Percentiles rank a stretch among this genome's conserved stretches.
phyloP scores from a whole-genome alignment of 2,329 filamentous ascomycete genomes.

The Rutstroemia sp. region DNA sequence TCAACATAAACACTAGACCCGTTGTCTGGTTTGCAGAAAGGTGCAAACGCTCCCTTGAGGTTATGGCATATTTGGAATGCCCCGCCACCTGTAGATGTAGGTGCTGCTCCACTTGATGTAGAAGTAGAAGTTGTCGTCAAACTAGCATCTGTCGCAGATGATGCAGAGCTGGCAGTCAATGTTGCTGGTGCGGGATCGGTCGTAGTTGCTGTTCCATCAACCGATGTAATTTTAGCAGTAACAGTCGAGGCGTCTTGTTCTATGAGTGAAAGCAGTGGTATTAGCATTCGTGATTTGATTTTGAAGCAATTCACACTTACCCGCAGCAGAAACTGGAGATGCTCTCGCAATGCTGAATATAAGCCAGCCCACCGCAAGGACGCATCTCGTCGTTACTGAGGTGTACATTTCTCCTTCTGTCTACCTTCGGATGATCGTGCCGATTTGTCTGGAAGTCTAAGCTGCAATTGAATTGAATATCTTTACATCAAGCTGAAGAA shows the following conservation, averaged over 20 bases:
- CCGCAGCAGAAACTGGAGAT: background rate
- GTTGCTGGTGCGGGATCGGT: conserved; percentile 17
- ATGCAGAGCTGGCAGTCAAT: conserved; percentile 13
- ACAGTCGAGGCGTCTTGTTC: conserved; percentile 16
- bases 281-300: background rate
- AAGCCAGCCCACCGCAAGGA: background rate
- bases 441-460: too few species aligned
- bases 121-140: conserved; percentile 7
- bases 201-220: conserved; percentile 20
- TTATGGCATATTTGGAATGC: conserved; percentile 27
- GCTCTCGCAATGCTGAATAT: background rate
- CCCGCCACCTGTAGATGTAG: conserved; percentile 20
- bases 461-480: too few species aligned
- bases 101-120: conserved; percentile 8
- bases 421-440: too few species aligned
- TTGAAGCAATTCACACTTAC: background rate
- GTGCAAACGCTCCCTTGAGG: conserved; percentile 20
- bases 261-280: background rate
- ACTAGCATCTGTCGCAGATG: conserved; percentile 5
- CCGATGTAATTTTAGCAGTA: conserved; percentile 21
- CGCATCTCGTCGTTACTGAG: background rate
- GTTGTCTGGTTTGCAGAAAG: conserved; percentile 27
- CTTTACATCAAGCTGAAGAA: too few species aligned
- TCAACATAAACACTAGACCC: conserved; percentile 24
- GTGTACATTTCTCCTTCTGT: background rate